Evolutionary conservation across 768 basidiomycete genomes (phyloP).

Genomic region (Boletus insuetus): DNA sequence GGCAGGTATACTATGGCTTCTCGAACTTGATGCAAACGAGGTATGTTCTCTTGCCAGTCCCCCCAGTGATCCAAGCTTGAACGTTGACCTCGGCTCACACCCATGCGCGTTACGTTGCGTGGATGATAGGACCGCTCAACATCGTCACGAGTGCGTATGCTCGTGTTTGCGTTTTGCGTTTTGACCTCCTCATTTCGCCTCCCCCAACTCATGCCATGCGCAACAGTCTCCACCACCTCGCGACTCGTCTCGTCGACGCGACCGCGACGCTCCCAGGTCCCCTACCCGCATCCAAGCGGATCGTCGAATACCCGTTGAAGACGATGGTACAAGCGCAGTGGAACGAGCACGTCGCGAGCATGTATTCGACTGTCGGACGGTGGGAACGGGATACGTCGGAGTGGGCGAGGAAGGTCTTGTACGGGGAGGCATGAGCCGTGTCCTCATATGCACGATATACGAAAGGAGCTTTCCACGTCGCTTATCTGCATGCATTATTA

Average conservation of each 20-base stretch:
- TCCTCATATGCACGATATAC: too few species aligned
- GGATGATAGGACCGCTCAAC: constrained; percentile 48
- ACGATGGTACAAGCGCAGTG: constrained; percentile 51
- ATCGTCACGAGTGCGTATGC: constrained; percentile 46
- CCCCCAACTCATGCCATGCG: neutral
- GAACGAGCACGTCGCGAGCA: constrained; percentile 53
- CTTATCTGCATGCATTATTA: too few species aligned
- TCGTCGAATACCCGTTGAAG: constrained; percentile 45
- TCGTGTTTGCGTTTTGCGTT: neutral
- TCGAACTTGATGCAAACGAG: constrained; percentile 60
- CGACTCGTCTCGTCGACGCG: constrained; percentile 49
- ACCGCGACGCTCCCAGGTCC: constrained; percentile 48
- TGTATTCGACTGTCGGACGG: constrained; percentile 42
- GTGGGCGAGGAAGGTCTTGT: constrained; percentile 47
- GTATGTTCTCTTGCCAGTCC: constrained; percentile 17
- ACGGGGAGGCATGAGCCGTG: constrained; percentile 31
- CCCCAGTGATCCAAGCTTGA: too few species aligned
- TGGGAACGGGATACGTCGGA: constrained; percentile 47
- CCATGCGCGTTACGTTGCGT: neutral
- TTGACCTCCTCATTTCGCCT: neutral
- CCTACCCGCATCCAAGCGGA: constrained; percentile 52
- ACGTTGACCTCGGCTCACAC: neutral
- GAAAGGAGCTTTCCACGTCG: neutral
- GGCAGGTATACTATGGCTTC: constrained; percentile 68
- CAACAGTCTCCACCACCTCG: constrained; percentile 47